A percentile compares a stretch with the other conserved stretches of the same genome.
Evolutionary conservation across 352 stramenopile species (phyloP).

Genomic region (Saprolegnia parasitica): DNA sequence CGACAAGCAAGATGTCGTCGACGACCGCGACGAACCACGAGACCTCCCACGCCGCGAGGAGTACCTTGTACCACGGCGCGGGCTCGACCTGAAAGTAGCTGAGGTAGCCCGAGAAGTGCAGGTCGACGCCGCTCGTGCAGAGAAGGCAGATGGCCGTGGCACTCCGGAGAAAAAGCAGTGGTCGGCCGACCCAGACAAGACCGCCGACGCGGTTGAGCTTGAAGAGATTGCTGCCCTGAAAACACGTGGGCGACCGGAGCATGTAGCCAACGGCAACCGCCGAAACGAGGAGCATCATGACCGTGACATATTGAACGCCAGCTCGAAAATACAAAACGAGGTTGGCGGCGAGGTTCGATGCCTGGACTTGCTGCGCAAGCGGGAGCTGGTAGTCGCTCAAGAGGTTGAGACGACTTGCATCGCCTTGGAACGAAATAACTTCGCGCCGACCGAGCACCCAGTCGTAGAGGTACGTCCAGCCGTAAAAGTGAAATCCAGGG

Average conservation of each 20-base stretch:
- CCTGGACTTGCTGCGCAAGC: background rate
- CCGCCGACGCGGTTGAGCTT: conserved; percentile 10
- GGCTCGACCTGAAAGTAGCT: background rate
- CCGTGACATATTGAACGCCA: conserved; percentile 5
- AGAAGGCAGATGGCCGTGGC: conserved; percentile 9
- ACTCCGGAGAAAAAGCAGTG: conserved; percentile 18
- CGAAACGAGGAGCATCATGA: background rate
- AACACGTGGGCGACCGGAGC: background rate
- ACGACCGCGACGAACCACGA: conserved; percentile 20
- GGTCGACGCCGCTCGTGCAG: conserved; percentile 1
- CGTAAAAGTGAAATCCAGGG: background rate
- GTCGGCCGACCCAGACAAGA: conserved; percentile 13
- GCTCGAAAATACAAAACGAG: background rate
- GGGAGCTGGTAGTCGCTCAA: conserved; percentile 1
- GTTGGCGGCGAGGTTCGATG: background rate
- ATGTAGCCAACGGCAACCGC: background rate
- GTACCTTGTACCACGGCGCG: background rate
- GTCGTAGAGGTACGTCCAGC: conserved; percentile 8
- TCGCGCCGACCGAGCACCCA: conserved; percentile 6
- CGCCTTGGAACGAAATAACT: conserved; percentile 3
- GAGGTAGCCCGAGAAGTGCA: background rate
- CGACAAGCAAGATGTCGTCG: background rate
- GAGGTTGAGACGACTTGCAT: background rate
- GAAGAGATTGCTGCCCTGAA: conserved; percentile 3
- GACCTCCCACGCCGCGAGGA: conserved; percentile 10